These are phyloP conservation scores for Paraphoma sp. DNA, from an alignment of 2,329 filamentous ascomycete genomes.

Conservation along the genomic window DNA sequence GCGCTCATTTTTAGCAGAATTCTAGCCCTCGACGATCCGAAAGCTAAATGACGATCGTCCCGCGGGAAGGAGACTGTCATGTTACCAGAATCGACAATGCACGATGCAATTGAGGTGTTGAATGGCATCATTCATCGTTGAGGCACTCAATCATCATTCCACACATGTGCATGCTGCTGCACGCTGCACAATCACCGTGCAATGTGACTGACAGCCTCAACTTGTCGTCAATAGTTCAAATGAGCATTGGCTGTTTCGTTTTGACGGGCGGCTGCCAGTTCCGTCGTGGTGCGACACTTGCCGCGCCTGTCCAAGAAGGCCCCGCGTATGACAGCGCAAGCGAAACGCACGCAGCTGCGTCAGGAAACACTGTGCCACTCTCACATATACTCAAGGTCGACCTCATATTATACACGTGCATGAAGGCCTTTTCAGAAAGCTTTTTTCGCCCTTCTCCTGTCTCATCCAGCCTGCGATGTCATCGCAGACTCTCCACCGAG, in stretches of 20 bases:
- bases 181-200: not conserved
- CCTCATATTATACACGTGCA: not conserved
- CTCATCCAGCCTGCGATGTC: not conserved
- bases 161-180: not conserved
- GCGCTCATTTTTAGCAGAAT: slow-evolving; percentile 4
- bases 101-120: slow-evolving; percentile 5
- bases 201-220: not conserved
- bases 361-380: not conserved
- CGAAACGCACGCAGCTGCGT: not conserved
- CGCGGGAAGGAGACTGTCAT: not conserved
- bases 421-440: not conserved
- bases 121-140: not conserved
- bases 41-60: not conserved
- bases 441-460: not conserved
- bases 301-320: slow-evolving; percentile 19
- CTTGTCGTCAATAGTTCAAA: slow-evolving; percentile 5
- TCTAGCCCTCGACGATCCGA: slow-evolving; percentile 11
- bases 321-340: slow-evolving; percentile 12
- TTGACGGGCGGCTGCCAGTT: slow-evolving; percentile 21
- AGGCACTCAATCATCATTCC: not conserved
- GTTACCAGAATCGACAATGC: slow-evolving; percentile 1
- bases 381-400: not conserved
- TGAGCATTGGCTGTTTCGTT: slow-evolving; percentile 24
- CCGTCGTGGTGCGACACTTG: slow-evolving; percentile 30
- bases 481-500: not conserved